phyloP scores from a whole-genome alignment of 2,329 filamentous ascomycete species.

The Emergomyces orientalis region DNA sequence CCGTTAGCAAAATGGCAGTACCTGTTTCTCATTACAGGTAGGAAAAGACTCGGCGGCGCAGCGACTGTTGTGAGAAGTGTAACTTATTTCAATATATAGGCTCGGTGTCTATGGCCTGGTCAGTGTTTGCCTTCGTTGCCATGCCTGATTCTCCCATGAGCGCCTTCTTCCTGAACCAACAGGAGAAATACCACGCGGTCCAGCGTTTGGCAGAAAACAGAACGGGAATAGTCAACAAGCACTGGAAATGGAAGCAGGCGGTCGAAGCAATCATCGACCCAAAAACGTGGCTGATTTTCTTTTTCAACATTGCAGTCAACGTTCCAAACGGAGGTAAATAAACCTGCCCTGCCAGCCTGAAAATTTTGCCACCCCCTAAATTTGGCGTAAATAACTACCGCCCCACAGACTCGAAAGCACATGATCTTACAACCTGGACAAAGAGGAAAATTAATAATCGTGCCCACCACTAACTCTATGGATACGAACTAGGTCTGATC shows the following conservation, averaged over 20 bases:
- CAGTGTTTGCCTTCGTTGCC: constrained; percentile 40
- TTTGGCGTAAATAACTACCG: neutral
- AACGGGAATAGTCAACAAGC: constrained; percentile 29
- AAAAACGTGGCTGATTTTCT: constrained; percentile 30
- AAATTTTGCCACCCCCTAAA: neutral
- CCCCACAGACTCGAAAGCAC: neutral
- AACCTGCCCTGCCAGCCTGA: neutral
- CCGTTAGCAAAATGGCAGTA: constrained; percentile 46
- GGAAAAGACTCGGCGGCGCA: neutral
- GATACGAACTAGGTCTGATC: constrained; percentile 22
- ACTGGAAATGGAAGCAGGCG: constrained; percentile 25
- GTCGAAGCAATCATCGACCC: constrained; percentile 27
- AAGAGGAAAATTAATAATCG: neutral
- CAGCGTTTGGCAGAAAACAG: constrained; percentile 30
- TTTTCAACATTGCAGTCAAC: constrained; percentile 28
- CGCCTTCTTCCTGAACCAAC: constrained; percentile 48
- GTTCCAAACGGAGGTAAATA: constrained; percentile 33
- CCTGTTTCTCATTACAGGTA: constrained; percentile 48
- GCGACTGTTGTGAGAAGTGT: neutral
- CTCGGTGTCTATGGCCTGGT: constrained; percentile 42
- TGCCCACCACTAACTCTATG: neutral
- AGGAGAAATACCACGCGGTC: constrained; percentile 44
- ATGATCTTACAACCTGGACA: neutral
- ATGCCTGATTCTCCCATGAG: constrained; percentile 34
- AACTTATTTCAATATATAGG: constrained; percentile 7